Conservation (phyloP, 2,329 filamentous ascomycete species). For the Onygenales sp. region DNA sequence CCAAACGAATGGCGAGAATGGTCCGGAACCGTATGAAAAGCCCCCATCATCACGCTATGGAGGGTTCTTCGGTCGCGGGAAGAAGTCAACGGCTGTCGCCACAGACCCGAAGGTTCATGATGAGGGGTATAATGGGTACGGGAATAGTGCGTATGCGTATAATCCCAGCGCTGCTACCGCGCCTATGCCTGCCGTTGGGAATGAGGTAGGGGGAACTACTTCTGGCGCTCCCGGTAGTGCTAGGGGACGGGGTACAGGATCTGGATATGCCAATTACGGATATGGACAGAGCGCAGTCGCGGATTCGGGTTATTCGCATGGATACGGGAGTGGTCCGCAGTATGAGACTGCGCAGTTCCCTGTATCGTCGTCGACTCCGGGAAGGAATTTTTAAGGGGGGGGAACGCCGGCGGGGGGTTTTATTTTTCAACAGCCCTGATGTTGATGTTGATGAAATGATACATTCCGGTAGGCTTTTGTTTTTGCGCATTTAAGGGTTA, state of each 20-base stretch:
- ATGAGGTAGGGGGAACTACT: neutral
- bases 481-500: too few species aligned
- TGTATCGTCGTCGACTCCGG: neutral
- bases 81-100: neutral
- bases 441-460: too few species aligned
- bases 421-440: too few species aligned
- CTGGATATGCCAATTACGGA: constrained; percentile 4
- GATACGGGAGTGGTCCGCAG: constrained; percentile 6
- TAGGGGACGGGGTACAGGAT: neutral
- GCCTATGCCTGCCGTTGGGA: neutral
- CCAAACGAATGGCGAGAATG: neutral
- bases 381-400: neutral
- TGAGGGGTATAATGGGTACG: neutral
- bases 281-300: constrained; percentile 9
- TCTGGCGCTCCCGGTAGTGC: neutral
- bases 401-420: neutral
- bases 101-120: neutral
- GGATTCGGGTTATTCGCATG: constrained; percentile 8
- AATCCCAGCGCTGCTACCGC: neutral
- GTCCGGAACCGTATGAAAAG: constrained; percentile 1
- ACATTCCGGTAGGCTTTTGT: too few species aligned
- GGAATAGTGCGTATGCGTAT: neutral
- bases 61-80: constrained; percentile 1
- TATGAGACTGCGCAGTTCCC: constrained; percentile 1
- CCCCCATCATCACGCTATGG: constrained; percentile 4